phyloP scores from a whole-genome alignment of 2,329 filamentous ascomycete genomes.

The Leptographium wingfieldii region DNA sequence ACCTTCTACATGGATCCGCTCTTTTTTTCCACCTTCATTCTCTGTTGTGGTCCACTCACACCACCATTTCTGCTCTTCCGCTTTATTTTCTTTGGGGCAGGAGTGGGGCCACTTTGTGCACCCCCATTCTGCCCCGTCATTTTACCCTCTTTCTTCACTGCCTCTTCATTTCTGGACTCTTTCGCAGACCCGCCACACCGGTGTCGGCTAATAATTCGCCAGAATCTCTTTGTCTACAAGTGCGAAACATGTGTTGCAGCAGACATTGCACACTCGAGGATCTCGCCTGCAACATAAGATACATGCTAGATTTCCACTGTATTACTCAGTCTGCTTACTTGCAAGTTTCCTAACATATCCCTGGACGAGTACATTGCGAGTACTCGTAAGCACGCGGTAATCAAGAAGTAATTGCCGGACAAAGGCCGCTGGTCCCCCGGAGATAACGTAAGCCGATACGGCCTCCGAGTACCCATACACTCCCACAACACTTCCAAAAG shows the following conservation, averaged over 20 bases:
- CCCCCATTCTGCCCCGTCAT: background rate
- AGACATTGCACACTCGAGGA: background rate
- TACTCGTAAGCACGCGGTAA: too few species aligned
- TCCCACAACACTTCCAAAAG: too few species aligned
- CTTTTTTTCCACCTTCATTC: background rate
- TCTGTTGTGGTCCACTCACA: background rate
- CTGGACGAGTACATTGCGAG: too few species aligned
- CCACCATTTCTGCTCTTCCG: background rate
- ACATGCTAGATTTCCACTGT: background rate
- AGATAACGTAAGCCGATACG: too few species aligned
- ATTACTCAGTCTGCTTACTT: background rate
- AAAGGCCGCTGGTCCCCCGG: too few species aligned
- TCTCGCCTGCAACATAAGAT: background rate
- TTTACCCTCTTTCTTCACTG: background rate
- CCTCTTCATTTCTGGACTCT: background rate
- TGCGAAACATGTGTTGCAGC: background rate
- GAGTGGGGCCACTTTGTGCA: background rate
- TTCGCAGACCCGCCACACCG: background rate
- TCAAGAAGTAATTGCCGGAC: too few species aligned
- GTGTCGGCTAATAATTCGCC: slow-evolving; percentile 1
- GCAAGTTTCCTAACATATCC: too few species aligned
- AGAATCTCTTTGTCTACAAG: background rate
- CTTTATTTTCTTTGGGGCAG: slow-evolving; percentile 1
- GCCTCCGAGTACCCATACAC: too few species aligned
- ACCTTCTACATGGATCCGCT: background rate